Evolutionary conservation across 306 rosid genomes (phyloP).

Genomic region (Lupinus albus): DNA sequence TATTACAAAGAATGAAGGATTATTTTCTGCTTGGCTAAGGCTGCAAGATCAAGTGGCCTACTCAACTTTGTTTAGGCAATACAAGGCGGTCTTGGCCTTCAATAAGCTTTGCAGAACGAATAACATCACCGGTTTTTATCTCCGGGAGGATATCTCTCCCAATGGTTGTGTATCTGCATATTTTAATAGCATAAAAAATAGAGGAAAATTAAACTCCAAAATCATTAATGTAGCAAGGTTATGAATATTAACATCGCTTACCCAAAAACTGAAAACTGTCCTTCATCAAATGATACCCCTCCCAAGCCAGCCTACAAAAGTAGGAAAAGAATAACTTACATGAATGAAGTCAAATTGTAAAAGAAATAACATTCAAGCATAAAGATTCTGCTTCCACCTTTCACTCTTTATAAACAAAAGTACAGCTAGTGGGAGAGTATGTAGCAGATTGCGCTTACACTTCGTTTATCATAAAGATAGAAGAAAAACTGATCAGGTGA

Average conservation of each 20-base stretch:
- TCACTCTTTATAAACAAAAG: slow-evolving; percentile 27
- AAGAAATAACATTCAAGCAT: not conserved
- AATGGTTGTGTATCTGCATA: slow-evolving; percentile 70
- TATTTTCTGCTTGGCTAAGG: slow-evolving; percentile 12
- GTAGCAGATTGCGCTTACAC: slow-evolving; percentile 51
- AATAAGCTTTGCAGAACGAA: slow-evolving; percentile 73
- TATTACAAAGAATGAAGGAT: slow-evolving; percentile 52
- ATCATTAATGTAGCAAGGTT: not conserved
- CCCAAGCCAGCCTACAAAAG: slow-evolving; percentile 86
- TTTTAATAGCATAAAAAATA: slow-evolving; percentile 11
- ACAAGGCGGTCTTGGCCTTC: slow-evolving; percentile 84
- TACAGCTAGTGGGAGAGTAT: not conserved
- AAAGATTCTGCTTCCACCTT: slow-evolving; percentile 20
- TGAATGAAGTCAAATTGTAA: slow-evolving; percentile 14
- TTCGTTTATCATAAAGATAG: slow-evolving; percentile 87
- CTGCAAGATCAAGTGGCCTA: slow-evolving; percentile 6
- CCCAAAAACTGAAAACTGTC: slow-evolving; percentile 96
- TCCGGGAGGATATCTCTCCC: slow-evolving; percentile 89
- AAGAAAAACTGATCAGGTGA: slow-evolving; percentile 89
- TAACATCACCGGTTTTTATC: slow-evolving; percentile 82
- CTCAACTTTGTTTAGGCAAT: slow-evolving; percentile 66
- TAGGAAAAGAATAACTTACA: slow-evolving; percentile 6
- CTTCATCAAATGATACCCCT: slow-evolving; percentile 97
- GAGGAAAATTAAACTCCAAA: slow-evolving; percentile 4
- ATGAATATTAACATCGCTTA: slow-evolving; percentile 39